Evolutionary conservation across 2,329 filamentous ascomycete species (phyloP), one percentile per base, ranked within the genome.

Genomic region (Emericellopsis atlantica): DNA sequence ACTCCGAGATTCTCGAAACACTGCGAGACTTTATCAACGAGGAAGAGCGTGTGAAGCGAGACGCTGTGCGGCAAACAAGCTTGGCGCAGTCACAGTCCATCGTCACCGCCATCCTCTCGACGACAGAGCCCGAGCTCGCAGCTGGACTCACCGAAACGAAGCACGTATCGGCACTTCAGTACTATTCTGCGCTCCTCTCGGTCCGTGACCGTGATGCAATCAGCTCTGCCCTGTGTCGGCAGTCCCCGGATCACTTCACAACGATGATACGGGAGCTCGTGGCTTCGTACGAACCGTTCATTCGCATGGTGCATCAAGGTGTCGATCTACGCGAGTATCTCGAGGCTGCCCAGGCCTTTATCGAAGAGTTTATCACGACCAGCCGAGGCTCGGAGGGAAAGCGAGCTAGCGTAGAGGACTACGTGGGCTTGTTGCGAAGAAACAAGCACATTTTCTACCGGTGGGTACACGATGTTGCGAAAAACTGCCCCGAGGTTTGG

Each of bases 121-220:
- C 65, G 0, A 57, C 67, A 1, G 66, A 40, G 15, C 62, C 70
- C 1, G 54, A 60, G 2, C 56, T 72, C 5, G 55, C 62, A 1
- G 54, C 61, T 0, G 21, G 22, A 0, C 57, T 86, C 21, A 72
- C 67, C 2, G 71, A 79, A 10, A 49, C 61, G 9, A 77, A 84
- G 46, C 83, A 89, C 47, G 59, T 60, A 3, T 69, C 74, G 45
- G 81, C 79, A 31, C 66, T 82, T 36, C 76, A 84, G 43, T 89
- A 85, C 56, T 77, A 84, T 47, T 72, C 79, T 0, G 75, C 81
- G 2, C 69, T 79, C n/a, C 70, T 89, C 21, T 79, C 79, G 0
- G 72, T 84, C 8, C 75, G 78, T 31, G 85, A 92, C 53, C 74
- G 84, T n/a, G 76, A 84, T 43, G 72, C 79, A 49, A 77, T 90